Evolutionary conservation across 805 yeast species (phyloP).

Genomic region (Kodamaea lidongshanica): DNA sequence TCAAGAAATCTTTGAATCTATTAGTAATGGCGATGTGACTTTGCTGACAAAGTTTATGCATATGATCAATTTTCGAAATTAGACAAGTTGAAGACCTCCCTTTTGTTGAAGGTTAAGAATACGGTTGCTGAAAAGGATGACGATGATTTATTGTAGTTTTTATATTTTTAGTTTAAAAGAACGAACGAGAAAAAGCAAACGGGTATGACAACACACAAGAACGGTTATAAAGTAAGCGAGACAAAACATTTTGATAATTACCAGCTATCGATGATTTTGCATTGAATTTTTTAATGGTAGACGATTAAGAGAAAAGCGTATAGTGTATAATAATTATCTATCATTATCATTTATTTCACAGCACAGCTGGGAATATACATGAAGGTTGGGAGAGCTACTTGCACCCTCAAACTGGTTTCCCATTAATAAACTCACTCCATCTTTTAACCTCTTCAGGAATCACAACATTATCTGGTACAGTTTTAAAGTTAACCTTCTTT

Average conservation of each 20-base stretch:
- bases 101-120: conserved; percentile 76
- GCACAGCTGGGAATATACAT: too few species aligned
- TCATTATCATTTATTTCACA: too few species aligned
- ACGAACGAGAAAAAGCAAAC: too few species aligned
- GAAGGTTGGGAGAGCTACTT: too few species aligned
- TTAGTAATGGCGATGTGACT: conserved; percentile 70
- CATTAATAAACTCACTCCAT: conserved; percentile 97
- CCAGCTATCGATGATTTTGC: too few species aligned
- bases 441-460: conserved; percentile 85
- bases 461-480: conserved; percentile 35
- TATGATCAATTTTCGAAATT: conserved; percentile 83
- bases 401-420: conserved; percentile 74
- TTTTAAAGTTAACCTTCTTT: conserved; percentile 45
- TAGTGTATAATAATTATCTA: too few species aligned
- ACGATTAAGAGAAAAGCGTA: too few species aligned
- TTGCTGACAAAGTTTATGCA: conserved; percentile 69
- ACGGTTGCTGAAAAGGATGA: conserved; percentile 67
- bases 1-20: conserved; percentile 62
- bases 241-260: too few species aligned
- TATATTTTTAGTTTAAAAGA: too few species aligned
- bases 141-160: conserved; percentile 39
- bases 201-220: too few species aligned
- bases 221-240: too few species aligned
- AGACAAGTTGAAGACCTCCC: conserved; percentile 84
- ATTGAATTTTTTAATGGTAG: too few species aligned